Percentiles rank a stretch among this genome's conserved stretches.
Evolutionary conservation across 1,284 basidiomycete genomes (phyloP).

Genomic region (Kalmanozyma brasiliensis): DNA sequence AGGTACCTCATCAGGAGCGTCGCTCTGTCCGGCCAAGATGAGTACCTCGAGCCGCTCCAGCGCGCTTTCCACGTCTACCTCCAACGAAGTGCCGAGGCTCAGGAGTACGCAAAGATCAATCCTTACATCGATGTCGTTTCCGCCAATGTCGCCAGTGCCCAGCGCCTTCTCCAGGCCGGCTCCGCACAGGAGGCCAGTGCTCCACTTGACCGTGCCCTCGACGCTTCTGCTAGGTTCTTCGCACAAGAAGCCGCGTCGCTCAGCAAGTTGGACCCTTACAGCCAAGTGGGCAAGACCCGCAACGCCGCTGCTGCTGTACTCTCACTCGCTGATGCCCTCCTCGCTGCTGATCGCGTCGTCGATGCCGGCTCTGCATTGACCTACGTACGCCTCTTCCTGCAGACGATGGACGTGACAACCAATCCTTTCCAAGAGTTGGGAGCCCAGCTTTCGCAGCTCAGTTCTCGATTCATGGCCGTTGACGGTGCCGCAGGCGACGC

Average conservation of each 20-base stretch:
- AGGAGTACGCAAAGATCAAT: conserved; percentile 3
- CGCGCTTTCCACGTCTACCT: conserved; percentile 32
- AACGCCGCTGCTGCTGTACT: conserved; percentile 13
- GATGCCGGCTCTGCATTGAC: conserved; percentile 43
- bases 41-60: conserved; percentile 23
- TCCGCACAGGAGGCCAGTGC: conserved; percentile 28
- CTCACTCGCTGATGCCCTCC: conserved; percentile 25
- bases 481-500: conserved; percentile 8
- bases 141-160: conserved; percentile 37
- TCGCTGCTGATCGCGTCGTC: conserved; percentile 23
- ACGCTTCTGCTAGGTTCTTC: conserved; percentile 24
- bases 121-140: conserved; percentile 28
- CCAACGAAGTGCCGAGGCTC: background rate
- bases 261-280: conserved; percentile 1
- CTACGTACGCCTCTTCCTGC: conserved; percentile 27
- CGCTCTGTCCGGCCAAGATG: conserved; percentile 4
- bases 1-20: conserved; percentile 28
- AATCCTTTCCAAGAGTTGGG: conserved; percentile 4
- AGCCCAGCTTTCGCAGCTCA: conserved; percentile 20
- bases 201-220: conserved; percentile 42
- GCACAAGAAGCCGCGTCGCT: conserved; percentile 3
- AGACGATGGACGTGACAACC: conserved; percentile 14
- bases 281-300: conserved; percentile 2
- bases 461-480: conserved; percentile 22
- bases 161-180: conserved; percentile 32